phyloP scores from a whole-genome alignment of 345 rosid species.

The Linum lewisii region DNA sequence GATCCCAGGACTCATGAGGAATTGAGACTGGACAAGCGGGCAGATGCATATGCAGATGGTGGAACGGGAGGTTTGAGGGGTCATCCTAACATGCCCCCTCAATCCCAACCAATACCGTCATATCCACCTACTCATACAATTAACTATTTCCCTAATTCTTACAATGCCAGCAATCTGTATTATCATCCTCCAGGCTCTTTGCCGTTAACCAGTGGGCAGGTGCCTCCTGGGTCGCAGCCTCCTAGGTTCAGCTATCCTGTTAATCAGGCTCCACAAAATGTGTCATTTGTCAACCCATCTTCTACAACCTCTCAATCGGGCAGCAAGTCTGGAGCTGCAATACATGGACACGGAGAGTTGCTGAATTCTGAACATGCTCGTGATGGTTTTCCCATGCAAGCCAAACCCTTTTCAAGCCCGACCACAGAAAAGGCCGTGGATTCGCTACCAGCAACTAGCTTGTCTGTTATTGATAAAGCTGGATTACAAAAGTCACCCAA shows the following conservation, averaged over 20 bases:
- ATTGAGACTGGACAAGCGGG: constrained; percentile 70
- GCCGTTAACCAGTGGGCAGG: constrained; percentile 47
- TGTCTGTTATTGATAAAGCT: constrained; percentile 31
- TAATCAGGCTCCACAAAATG: constrained; percentile 52
- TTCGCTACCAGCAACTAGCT: constrained; percentile 16
- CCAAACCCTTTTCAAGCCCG: constrained; percentile 39
- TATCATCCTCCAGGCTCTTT: constrained; percentile 41
- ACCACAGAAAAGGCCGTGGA: constrained; percentile 32
- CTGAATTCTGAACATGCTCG: constrained; percentile 28
- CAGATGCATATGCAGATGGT: constrained; percentile 49
- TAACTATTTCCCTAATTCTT: constrained; percentile 42
- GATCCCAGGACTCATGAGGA: constrained; percentile 94
- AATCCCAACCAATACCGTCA: constrained; percentile 54
- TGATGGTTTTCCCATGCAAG: constrained; percentile 28
- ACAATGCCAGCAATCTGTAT: constrained; percentile 29
- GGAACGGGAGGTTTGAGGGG: constrained; percentile 46
- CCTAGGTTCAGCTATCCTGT: constrained; percentile 43
- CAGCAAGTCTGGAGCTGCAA: constrained; percentile 32
- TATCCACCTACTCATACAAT: constrained; percentile 41
- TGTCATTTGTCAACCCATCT: constrained; percentile 38
- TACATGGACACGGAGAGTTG: constrained; percentile 29
- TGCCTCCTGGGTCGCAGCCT: constrained; percentile 51
- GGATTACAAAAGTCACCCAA: constrained; percentile 31
- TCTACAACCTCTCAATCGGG: constrained; percentile 25
- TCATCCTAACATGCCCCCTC: constrained; percentile 51